A percentile compares a stretch with the other conserved stretches of the same genome.
Conservation (phyloP, 164 flowering plant genomes). For the Tetrastigma voinierianum region DNA sequence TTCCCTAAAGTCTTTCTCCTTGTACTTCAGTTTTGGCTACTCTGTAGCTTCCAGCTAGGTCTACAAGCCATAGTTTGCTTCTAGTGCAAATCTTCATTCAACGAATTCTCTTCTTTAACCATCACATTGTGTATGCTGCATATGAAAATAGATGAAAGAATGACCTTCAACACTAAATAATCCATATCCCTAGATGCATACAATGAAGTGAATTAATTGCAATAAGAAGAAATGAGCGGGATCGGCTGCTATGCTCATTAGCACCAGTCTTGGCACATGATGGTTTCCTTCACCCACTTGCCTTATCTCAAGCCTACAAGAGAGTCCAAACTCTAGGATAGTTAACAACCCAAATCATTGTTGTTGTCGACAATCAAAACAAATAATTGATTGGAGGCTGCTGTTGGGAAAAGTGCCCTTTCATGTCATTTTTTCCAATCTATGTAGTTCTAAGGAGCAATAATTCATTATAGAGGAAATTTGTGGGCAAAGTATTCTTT, state of each 20-base stretch:
- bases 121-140: slow-evolving; percentile 92
- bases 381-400: too few species aligned
- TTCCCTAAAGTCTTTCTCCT: slow-evolving; percentile 90
- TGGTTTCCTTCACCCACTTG: slow-evolving; percentile 67
- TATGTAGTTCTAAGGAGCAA: too few species aligned
- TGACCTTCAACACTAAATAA: slow-evolving; percentile 8
- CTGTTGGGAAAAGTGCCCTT: too few species aligned
- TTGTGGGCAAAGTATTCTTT: too few species aligned
- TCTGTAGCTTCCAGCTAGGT: slow-evolving; percentile 95
- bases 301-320: slow-evolving; percentile 81
- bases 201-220: background rate
- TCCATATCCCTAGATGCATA: too few species aligned
- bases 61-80: slow-evolving; percentile 97
- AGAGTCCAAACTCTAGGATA: background rate
- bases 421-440: too few species aligned
- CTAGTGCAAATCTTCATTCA: slow-evolving; percentile 87
- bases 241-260: slow-evolving; percentile 94
- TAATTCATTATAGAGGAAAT: too few species aligned
- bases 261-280: slow-evolving; percentile 79
- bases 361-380: too few species aligned
- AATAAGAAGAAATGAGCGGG: slow-evolving; percentile 69
- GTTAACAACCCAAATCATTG: background rate
- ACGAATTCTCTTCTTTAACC: slow-evolving; percentile 86
- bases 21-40: slow-evolving; percentile 93
- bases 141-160: slow-evolving; percentile 1